phyloP scores from a whole-genome alignment of 1,139 yeast genomes.

The Taphrina communis region DNA sequence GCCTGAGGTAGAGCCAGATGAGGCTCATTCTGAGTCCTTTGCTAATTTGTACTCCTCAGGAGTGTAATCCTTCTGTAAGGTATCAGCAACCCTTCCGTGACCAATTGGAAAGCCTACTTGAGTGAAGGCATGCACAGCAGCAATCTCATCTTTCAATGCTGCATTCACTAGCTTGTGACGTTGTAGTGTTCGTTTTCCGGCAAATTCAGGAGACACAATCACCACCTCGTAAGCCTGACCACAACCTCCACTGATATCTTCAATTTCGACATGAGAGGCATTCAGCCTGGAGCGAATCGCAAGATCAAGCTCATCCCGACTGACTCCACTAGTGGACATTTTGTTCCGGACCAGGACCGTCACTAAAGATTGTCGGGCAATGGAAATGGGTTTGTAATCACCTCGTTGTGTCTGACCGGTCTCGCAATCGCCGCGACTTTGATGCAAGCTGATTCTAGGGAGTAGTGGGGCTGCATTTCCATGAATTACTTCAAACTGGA shows the following conservation, averaged over 20 bases:
- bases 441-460: too few species aligned
- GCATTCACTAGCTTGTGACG: slow-evolving; percentile 85
- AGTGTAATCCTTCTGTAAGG: slow-evolving; percentile 49
- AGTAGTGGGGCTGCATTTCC: too few species aligned
- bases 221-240: slow-evolving; percentile 83
- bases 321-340: slow-evolving; percentile 37
- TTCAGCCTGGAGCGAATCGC: slow-evolving; percentile 35
- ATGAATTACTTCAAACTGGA: too few species aligned
- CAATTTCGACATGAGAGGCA: slow-evolving; percentile 39
- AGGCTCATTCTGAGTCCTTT: slow-evolving; percentile 41
- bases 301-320: slow-evolving; percentile 31
- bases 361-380: too few species aligned
- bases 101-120: slow-evolving; percentile 65
- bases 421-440: too few species aligned
- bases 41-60: slow-evolving; percentile 49
- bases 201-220: slow-evolving; percentile 77
- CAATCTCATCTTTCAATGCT: slow-evolving; percentile 79
- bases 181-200: slow-evolving; percentile 81
- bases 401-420: too few species aligned
- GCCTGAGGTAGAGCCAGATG: too few species aligned
- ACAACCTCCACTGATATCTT: slow-evolving; percentile 64
- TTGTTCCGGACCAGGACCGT: too few species aligned
- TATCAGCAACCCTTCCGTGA: background rate
- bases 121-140: slow-evolving; percentile 89
- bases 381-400: too few species aligned